A percentile compares a stretch with the other conserved stretches of the same genome.
phyloP scores from a whole-genome alignment of 768 basidiomycete species.

The Suillus bovinus region DNA sequence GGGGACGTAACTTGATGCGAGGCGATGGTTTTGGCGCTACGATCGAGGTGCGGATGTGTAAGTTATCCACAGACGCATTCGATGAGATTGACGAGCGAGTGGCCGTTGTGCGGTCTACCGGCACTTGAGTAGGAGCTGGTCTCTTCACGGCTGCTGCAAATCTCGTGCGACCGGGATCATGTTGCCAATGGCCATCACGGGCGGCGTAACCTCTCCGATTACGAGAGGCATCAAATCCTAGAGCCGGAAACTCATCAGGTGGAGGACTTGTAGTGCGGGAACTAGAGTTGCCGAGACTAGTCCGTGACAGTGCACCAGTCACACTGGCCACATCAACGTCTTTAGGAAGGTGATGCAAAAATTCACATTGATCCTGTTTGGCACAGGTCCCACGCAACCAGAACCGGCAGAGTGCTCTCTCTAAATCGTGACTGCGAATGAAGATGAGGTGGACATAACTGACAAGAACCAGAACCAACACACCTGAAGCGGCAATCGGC shows the following conservation, averaged over 20 bases:
- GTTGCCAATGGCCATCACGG: conserved; percentile 42
- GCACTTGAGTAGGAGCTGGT: conserved; percentile 31
- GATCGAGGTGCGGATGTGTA: conserved; percentile 66
- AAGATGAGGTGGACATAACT: conserved; percentile 11
- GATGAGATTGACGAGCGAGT: conserved; percentile 58
- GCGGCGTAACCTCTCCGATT: conserved; percentile 44
- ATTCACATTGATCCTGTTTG: conserved; percentile 96
- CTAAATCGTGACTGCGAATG: conserved; percentile 80
- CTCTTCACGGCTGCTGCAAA: conserved; percentile 93
- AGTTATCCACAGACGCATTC: conserved; percentile 50
- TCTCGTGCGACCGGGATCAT: conserved; percentile 85
- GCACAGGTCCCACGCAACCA: conserved; percentile 98
- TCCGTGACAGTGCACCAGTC: conserved; percentile 65
- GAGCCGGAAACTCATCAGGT: conserved; percentile 69
- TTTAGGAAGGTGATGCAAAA: conserved; percentile 87
- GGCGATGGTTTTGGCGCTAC: conserved; percentile 82
- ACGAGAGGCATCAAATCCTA: conserved; percentile 50
- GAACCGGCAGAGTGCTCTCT: conserved; percentile 93
- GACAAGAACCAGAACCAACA: conserved; percentile 22
- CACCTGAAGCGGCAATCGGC: conserved; percentile 99
- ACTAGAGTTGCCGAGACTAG: conserved; percentile 49
- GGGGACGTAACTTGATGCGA: conserved; percentile 80
- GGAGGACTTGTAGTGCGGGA: conserved; percentile 34
- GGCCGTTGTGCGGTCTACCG: conserved; percentile 40
- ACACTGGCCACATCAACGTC: conserved; percentile 78